These are phyloP conservation scores for Rhynchosporium secalis DNA, from an alignment of 2,329 filamentous ascomycete species.

Conservation along the genomic window DNA sequence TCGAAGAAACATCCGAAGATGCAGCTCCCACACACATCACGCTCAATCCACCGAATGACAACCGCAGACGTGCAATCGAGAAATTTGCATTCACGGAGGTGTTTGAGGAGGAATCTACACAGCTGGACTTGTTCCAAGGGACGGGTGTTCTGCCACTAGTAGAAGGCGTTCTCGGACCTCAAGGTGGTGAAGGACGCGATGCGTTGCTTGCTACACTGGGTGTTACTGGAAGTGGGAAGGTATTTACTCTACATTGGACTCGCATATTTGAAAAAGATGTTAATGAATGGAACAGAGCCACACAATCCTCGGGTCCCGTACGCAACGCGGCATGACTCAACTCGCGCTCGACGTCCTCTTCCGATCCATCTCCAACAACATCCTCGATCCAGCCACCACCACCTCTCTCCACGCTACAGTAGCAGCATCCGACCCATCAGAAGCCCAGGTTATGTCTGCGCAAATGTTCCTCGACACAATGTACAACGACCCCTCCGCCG, in stretches of 20 bases:
- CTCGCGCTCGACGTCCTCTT: conserved; percentile 89
- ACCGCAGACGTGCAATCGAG: conserved; percentile 82
- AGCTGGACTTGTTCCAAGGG: conserved; percentile 83
- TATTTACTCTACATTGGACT: conserved; percentile 42
- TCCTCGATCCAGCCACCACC: conserved; percentile 61
- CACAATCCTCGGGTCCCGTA: conserved; percentile 87
- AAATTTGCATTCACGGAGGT: conserved; percentile 93
- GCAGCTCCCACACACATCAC: conserved; percentile 68
- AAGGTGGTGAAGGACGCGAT: conserved; percentile 78
- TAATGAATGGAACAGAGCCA: conserved; percentile 65
- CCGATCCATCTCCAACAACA: conserved; percentile 71
- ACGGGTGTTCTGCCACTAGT: conserved; percentile 74
- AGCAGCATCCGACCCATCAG: conserved; percentile 74
- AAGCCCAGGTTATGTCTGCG: conserved; percentile 74
- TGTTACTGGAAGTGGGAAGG: conserved; percentile 95
- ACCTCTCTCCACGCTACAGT: conserved; percentile 71
- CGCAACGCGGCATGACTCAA: conserved; percentile 86
- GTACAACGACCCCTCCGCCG: conserved; percentile 63
- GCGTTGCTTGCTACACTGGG: conserved; percentile 88
- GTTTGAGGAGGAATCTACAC: conserved; percentile 81
- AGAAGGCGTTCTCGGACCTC: conserved; percentile 74
- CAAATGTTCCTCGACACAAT: conserved; percentile 75
- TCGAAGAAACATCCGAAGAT: conserved; percentile 59
- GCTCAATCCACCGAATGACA: conserved; percentile 77
- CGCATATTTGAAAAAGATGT: background rate